phyloP scores from a whole-genome alignment of 768 basidiomycete genomes.

The Kwoniella newhampshirensis region DNA sequence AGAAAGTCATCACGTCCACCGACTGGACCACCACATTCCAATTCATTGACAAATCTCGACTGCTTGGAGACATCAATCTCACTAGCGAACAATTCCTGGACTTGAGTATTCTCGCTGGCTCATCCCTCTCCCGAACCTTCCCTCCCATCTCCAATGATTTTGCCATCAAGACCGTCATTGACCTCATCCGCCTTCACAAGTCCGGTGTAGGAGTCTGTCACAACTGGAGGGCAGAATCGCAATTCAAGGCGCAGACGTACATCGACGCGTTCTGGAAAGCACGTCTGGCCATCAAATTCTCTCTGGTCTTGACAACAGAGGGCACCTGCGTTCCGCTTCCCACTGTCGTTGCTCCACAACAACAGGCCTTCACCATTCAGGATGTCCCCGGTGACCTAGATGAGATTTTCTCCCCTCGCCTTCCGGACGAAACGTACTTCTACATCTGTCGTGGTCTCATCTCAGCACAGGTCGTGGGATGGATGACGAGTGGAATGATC shows the following conservation, averaged over 20 bases:
- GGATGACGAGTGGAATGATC: slow-evolving; percentile 83
- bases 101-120: slow-evolving; percentile 86
- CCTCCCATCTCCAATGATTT: slow-evolving; percentile 53
- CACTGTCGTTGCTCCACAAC: slow-evolving; percentile 72
- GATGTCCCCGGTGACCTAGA: slow-evolving; percentile 90
- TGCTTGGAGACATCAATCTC: slow-evolving; percentile 68
- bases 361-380: slow-evolving; percentile 66
- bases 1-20: slow-evolving; percentile 76
- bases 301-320: slow-evolving; percentile 84
- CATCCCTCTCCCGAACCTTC: slow-evolving; percentile 64
- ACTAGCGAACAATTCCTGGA: slow-evolving; percentile 92
- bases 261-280: slow-evolving; percentile 83
- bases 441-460: slow-evolving; percentile 91
- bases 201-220: slow-evolving; percentile 59
- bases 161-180: slow-evolving; percentile 60
- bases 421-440: slow-evolving; percentile 95
- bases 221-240: slow-evolving; percentile 56
- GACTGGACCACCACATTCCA: slow-evolving; percentile 76
- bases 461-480: slow-evolving; percentile 85
- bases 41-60: slow-evolving; percentile 73
- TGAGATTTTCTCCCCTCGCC: slow-evolving; percentile 88
- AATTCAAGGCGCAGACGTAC: slow-evolving; percentile 77
- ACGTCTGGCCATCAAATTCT: slow-evolving; percentile 86
- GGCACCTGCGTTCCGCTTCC: slow-evolving; percentile 55
- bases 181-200: slow-evolving; percentile 91